phyloP scores from a whole-genome alignment of 176 grass and related monocot genomes.

The Oryza australiensis region DNA sequence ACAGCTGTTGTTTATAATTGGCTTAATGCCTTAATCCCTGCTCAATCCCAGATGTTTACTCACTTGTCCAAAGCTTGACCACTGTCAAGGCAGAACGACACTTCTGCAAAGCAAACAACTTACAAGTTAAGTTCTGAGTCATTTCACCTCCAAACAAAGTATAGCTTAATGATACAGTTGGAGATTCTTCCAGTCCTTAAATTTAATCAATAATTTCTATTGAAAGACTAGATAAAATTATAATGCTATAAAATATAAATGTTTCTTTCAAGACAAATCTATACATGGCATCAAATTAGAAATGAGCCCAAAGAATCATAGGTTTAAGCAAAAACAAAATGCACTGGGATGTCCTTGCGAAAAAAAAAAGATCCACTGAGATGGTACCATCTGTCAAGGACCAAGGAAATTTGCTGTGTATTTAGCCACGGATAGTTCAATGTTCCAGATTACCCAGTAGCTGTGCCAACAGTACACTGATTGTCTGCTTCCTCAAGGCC shows the following conservation, averaged over 20 bases:
- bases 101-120: slow-evolving; percentile 24
- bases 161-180: not conserved
- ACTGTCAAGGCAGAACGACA: not conserved
- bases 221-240: too few relatives aligned
- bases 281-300: not conserved
- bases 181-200: not conserved
- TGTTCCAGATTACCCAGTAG: not conserved
- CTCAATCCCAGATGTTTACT: not conserved
- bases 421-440: too few relatives aligned
- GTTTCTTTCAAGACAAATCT: too few relatives aligned
- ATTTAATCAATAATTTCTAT: not conserved
- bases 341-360: too few relatives aligned
- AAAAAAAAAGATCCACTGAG: too few relatives aligned
- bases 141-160: not conserved
- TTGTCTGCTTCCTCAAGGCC: not conserved
- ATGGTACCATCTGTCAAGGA: not conserved
- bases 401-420: not conserved
- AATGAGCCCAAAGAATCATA: not conserved
- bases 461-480: slow-evolving; percentile 4
- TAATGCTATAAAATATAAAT: too few relatives aligned
- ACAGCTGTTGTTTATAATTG: not conserved
- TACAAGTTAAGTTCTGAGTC: slow-evolving; percentile 11
- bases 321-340: too few relatives aligned
- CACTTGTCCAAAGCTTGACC: not conserved
- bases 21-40: not conserved